Percentiles rank a stretch among this genome's conserved stretches.
Evolutionary conservation across 1,139 yeast genomes (phyloP).

Genomic region (Taphrina deformans): DNA sequence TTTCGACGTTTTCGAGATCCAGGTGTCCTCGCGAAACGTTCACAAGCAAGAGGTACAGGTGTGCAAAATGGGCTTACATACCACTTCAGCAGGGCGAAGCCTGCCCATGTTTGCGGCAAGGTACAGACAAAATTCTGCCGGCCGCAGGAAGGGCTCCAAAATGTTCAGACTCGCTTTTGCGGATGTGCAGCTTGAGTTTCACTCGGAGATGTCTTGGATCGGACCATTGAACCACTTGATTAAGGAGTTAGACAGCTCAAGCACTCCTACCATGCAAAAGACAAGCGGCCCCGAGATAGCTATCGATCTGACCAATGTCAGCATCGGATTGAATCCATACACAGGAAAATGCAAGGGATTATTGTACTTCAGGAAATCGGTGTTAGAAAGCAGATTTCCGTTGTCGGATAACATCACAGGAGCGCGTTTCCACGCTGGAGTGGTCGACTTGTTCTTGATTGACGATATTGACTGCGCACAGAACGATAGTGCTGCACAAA

Average conservation of each 20-base stretch:
- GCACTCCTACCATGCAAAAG: not conserved
- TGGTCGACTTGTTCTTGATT: conserved; percentile 37
- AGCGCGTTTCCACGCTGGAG: conserved; percentile 24
- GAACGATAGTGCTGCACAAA: not conserved
- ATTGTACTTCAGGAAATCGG: conserved; percentile 11
- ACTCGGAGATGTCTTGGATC: conserved; percentile 30
- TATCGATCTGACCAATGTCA: conserved; percentile 7
- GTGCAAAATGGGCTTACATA: conserved; percentile 1
- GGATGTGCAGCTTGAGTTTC: not conserved
- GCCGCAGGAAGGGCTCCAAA: not conserved
- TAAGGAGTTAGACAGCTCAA: not conserved
- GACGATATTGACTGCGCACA: conserved; percentile 26
- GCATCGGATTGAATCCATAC: conserved; percentile 15
- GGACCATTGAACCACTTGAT: not conserved
- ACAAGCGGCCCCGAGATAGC: not conserved
- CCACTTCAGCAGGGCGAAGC: not conserved
- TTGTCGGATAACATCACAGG: not conserved
- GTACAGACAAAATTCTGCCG: conserved; percentile 9
- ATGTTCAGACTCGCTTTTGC: conserved; percentile 15
- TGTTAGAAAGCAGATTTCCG: not conserved
- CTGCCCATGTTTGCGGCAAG: conserved; percentile 12
- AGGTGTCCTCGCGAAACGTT: not conserved
- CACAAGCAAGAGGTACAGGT: not conserved
- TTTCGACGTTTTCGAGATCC: not conserved
- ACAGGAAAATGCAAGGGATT: conserved; percentile 6